Percentiles rank a stretch among this genome's conserved stretches.
Evolutionary conservation across 2,329 filamentous ascomycete species (phyloP).

Genomic region (Fusarium zealandicum): DNA sequence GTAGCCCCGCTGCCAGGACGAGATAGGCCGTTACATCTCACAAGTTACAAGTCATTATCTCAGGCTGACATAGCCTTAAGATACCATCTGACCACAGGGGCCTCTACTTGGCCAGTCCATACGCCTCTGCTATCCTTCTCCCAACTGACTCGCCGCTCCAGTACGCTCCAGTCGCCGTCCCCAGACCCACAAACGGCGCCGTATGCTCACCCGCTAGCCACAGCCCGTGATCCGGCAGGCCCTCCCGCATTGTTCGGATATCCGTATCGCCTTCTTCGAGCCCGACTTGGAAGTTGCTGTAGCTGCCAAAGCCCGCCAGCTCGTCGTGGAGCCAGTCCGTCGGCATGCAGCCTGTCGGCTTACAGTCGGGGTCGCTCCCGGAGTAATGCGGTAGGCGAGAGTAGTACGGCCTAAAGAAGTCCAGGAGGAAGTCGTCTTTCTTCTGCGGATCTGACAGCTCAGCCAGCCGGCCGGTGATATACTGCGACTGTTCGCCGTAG

Average conservation of each 20-base stretch:
- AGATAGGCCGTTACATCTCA: background rate
- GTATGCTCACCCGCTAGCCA: constrained; percentile 95
- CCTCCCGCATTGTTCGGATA: constrained; percentile 69
- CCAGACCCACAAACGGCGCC: constrained; percentile 85
- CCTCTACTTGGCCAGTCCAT: constrained; percentile 48
- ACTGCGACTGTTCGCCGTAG: constrained; percentile 67
- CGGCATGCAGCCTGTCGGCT: constrained; percentile 68
- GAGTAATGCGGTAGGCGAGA: constrained; percentile 75
- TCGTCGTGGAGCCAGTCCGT: constrained; percentile 83
- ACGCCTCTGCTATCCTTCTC: constrained; percentile 65
- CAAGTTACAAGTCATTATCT: background rate
- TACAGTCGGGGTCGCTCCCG: constrained; percentile 60
- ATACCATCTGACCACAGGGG: constrained; percentile 4
- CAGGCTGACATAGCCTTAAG: background rate
- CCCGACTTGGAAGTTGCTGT: constrained; percentile 84
- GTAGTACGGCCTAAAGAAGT: constrained; percentile 81
- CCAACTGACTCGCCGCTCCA: constrained; percentile 87
- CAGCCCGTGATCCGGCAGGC: constrained; percentile 70
- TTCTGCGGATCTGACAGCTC: constrained; percentile 53
- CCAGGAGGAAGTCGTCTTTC: constrained; percentile 62
- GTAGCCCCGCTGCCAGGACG: background rate
- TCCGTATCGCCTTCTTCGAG: constrained; percentile 74
- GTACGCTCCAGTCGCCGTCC: constrained; percentile 89
- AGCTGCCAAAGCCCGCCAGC: constrained; percentile 81
- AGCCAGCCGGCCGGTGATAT: constrained; percentile 57